phyloP scores from a whole-genome alignment of 306 rosid species.

The Citrullus amarus region DNA sequence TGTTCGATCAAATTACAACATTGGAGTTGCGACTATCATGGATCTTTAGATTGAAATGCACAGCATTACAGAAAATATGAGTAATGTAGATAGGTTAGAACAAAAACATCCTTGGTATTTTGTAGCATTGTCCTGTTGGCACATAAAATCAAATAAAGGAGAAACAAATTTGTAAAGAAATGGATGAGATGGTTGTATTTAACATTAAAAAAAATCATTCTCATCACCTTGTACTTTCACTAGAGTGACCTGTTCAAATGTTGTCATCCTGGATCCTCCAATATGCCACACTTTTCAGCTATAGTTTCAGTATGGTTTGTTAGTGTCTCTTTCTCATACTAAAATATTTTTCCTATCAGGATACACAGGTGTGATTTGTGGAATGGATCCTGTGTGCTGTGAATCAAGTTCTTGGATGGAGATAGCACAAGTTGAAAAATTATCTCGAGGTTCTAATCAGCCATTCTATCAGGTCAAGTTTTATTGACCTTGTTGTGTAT shows the following conservation, averaged over 20 bases:
- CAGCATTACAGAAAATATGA: background rate
- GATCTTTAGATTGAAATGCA: background rate
- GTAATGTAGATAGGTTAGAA: background rate
- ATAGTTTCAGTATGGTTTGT: background rate
- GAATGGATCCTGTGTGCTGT: constrained; percentile 90
- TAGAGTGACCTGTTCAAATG: background rate
- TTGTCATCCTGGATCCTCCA: constrained; percentile 13
- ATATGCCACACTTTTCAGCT: constrained; percentile 2
- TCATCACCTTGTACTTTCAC: background rate
- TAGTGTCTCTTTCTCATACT: constrained; percentile 3
- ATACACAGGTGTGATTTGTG: constrained; percentile 73
- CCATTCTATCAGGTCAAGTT: constrained; percentile 79
- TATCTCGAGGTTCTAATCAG: constrained; percentile 62
- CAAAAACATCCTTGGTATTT: background rate
- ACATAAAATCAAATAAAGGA: background rate
- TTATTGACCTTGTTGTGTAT: background rate
- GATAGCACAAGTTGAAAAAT: constrained; percentile 65
- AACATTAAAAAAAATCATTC: background rate
- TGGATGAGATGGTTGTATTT: background rate
- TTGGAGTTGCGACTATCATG: background rate
- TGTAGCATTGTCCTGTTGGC: background rate
- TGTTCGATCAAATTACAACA: background rate
- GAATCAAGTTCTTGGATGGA: constrained; percentile 95
- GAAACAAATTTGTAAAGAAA: background rate
- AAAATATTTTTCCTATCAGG: constrained; percentile 31